Conservation (phyloP, 1,284 basidiomycete species). For the Omphalotus olearius region DNA sequence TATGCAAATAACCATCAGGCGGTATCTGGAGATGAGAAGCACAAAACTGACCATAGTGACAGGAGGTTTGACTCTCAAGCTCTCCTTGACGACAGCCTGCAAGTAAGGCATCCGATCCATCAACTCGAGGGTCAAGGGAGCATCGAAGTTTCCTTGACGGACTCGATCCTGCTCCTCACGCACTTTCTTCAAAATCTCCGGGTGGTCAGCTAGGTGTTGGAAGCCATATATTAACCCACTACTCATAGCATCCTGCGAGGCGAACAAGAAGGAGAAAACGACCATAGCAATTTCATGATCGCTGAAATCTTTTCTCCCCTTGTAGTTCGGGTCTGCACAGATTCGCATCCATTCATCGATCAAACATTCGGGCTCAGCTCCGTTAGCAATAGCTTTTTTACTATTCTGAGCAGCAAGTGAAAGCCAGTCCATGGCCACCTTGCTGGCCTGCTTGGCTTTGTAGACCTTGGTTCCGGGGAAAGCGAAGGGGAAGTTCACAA, state of each 20-base stretch:
- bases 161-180: conserved; percentile 88
- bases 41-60: conserved; percentile 76
- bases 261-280: conserved; percentile 94
- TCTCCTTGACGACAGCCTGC: conserved; percentile 90
- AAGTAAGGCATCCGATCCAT: conserved; percentile 94
- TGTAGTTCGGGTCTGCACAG: conserved; percentile 68
- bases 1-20: conserved; percentile 3
- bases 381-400: conserved; percentile 83
- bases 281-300: conserved; percentile 97
- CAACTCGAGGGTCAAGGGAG: conserved; percentile 84
- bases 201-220: conserved; percentile 94
- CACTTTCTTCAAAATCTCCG: conserved; percentile 86
- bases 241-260: conserved; percentile 98
- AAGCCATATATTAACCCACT: conserved; percentile 91
- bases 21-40: background rate
- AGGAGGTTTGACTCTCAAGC: conserved; percentile 85
- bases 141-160: conserved; percentile 75
- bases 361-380: conserved; percentile 84
- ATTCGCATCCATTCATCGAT: conserved; percentile 90
- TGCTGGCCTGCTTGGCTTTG: conserved; percentile 91
- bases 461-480: conserved; percentile 96
- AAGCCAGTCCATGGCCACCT: conserved; percentile 83
- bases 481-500: conserved; percentile 98
- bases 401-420: conserved; percentile 75
- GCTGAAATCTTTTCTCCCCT: conserved; percentile 84